Conservation (phyloP, 1,139 yeast genomes). For the Citeromyces siamensis region DNA sequence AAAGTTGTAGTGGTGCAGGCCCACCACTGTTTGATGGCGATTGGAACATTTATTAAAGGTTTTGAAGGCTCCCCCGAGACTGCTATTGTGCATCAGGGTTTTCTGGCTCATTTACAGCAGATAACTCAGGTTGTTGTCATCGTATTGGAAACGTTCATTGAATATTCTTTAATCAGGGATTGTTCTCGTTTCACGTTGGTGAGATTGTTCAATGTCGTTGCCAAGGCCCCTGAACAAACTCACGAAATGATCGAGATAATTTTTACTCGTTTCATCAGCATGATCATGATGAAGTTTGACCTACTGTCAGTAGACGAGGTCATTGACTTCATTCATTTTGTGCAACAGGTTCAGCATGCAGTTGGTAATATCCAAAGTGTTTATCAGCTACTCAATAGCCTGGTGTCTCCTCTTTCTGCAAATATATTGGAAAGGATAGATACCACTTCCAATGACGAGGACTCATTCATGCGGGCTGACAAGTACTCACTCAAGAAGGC, state of each 20-base stretch:
- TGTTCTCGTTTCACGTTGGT: constrained; percentile 83
- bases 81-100: constrained; percentile 14
- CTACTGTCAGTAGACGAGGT: constrained; percentile 54
- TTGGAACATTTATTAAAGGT: constrained; percentile 86
- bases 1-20: constrained; percentile 51
- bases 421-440: constrained; percentile 46
- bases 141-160: constrained; percentile 64
- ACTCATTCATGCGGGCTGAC: constrained; percentile 8
- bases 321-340: constrained; percentile 70
- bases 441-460: constrained; percentile 8
- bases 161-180: constrained; percentile 64
- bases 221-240: constrained; percentile 14
- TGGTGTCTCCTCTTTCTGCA: constrained; percentile 61
- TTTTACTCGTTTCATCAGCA: constrained; percentile 60
- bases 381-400: constrained; percentile 60
- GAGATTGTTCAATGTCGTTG: constrained; percentile 65
- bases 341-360: constrained; percentile 80
- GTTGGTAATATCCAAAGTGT: constrained; percentile 57
- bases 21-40: constrained; percentile 79
- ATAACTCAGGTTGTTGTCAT: constrained; percentile 67
- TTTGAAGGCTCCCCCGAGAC: constrained; percentile 33
- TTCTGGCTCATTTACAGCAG: constrained; percentile 17
- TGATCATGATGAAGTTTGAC: constrained; percentile 53
- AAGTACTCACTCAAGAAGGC: constrained; percentile 29
- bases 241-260: constrained; percentile 40